These are phyloP conservation scores for Magnolia kwangsiensis DNA, from an alignment of 164 flowering plant species.

Conservation along the genomic window DNA sequence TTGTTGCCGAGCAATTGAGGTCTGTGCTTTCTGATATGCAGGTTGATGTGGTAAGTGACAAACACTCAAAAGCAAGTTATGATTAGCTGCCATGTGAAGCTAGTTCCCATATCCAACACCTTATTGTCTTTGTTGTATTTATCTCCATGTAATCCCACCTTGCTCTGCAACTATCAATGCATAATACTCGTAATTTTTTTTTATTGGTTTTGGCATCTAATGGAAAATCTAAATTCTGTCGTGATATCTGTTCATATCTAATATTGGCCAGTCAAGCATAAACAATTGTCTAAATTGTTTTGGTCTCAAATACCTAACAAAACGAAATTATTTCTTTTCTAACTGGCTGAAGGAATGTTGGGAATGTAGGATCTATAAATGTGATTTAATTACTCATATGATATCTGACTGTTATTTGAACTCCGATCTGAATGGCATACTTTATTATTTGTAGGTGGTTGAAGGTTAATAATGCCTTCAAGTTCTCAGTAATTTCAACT, in stretches of 20 bases:
- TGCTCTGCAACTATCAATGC: too few species aligned
- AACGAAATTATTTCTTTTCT: too few species aligned
- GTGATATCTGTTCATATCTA: not conserved
- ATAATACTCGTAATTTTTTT: too few species aligned
- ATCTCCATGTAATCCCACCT: not conserved
- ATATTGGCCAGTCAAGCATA: not conserved
- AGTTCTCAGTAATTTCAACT: too few species aligned
- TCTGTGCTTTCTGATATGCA: constrained; percentile 93
- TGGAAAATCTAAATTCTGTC: not conserved
- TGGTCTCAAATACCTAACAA: too few species aligned
- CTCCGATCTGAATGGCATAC: too few species aligned
- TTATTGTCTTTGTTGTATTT: too few species aligned
- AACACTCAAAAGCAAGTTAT: not conserved
- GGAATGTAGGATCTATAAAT: not conserved
- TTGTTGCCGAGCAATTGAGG: constrained; percentile 68
- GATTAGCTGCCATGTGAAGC: not conserved
- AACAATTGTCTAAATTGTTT: too few species aligned
- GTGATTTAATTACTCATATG: not conserved
- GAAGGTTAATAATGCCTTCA: too few species aligned
- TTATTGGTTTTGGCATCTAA: not conserved
- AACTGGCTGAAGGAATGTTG: not conserved
- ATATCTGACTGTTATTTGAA: not conserved
- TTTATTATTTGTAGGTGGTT: too few species aligned
- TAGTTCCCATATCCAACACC: not conserved
- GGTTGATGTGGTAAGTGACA: constrained; percentile 74